Base-by-base conservation (phyloP, 2,329 filamentous ascomycete species). In the Aureobasidium mangrovei region DNA sequence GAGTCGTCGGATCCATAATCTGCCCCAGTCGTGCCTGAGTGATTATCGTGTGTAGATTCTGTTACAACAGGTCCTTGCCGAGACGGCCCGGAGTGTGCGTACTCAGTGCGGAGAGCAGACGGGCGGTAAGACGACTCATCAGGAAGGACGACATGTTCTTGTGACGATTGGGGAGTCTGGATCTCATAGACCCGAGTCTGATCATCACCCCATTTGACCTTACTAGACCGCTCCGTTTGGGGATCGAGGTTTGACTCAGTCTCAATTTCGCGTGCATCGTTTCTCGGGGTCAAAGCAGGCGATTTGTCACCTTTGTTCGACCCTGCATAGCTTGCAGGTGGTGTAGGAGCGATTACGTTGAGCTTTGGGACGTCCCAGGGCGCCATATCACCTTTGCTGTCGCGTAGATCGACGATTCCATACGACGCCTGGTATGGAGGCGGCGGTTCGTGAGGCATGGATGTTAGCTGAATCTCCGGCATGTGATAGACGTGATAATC, bases 321-420 rank as follows among this genome's bases (percentile, higher is more conserved):
- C 7, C 69, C 69, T 27, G 69, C 71, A 55, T 67, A 60, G 56
- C 77, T 79, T 24, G 71, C 73, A 7, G 77, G 76, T 24, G 80
- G 80, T 5, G 80, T 83, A 2, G 80, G 77, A 44, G 77, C 73
- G 52, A 81, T 79, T 27, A 82, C 67, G 41, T 77, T 79, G 12
- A 83, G 69, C n/a, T 62, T 66, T 8, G 79, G 79, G 24, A 82
- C 74, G 18, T 55, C 42, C 54, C 54, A 53, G 4, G 54, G 28
- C 29, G 29, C 8, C 5, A 8, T 8, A 26, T 12, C 7, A 18
- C 45, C 26, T 43, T 49, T 18, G n/a, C 18, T 9, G 31, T 48
- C 26, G 27, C n/a, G 28, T 10, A 18, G 7, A 6, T 28, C 26
- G 3, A 36, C 18, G 12, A 36, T 12, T 3, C 41, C 27, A 28